phyloP scores from a whole-genome alignment of 805 yeast genomes.

The Wickerhamiella vanderwaltii region DNA sequence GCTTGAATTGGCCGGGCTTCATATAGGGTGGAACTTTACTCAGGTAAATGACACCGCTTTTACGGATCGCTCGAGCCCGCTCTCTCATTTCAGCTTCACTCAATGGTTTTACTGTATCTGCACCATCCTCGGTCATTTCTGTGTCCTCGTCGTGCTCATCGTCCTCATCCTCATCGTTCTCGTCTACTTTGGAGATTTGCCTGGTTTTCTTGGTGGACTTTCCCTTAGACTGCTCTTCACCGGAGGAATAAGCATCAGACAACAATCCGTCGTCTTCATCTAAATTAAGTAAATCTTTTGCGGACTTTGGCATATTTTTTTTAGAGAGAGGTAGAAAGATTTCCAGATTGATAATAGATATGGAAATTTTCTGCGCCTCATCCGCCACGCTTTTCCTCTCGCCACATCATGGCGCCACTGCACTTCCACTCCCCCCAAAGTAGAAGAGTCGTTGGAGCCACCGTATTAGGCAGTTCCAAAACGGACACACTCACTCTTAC shows the following conservation, averaged over 20 bases:
- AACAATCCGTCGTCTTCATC: conserved; percentile 20
- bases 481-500: no score
- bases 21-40: conserved; percentile 91
- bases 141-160: conserved; percentile 19
- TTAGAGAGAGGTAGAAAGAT: no score
- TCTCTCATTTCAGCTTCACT: conserved; percentile 22
- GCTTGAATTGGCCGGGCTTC: conserved; percentile 87
- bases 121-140: conserved; percentile 19
- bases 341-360: no score
- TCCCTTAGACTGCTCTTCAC: conserved; percentile 14
- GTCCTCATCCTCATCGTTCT: conserved; percentile 20
- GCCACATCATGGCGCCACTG: no score
- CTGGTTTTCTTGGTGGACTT: conserved; percentile 4
- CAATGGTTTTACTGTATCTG: conserved; percentile 15
- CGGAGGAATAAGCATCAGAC: conserved; percentile 20
- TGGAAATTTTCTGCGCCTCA: background rate
- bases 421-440: background rate
- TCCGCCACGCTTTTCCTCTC: background rate
- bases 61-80: conserved; percentile 38
- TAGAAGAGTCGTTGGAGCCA: no score
- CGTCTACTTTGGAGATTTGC: conserved; percentile 13
- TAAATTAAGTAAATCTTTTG: conserved; percentile 10
- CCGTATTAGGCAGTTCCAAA: no score
- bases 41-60: conserved; percentile 85
- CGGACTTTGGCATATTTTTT: conserved; percentile 4